These are phyloP conservation scores for Botrytis byssoidea DNA, from an alignment of 2,329 filamentous ascomycete genomes.

Conservation along the genomic window DNA sequence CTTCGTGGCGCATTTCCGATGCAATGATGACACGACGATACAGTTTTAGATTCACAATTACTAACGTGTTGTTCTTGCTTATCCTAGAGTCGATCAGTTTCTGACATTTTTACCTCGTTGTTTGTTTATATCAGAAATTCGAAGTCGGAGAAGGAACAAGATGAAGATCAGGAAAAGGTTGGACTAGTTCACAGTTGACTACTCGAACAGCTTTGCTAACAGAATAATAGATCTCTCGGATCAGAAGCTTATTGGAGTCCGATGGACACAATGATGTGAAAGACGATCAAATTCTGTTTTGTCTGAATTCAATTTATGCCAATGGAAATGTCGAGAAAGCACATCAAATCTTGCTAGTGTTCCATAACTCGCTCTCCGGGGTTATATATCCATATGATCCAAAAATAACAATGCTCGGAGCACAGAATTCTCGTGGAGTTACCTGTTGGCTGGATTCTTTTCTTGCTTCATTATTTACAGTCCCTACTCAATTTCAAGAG, in stretches of 20 bases:
- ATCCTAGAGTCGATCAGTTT: slow-evolving; percentile 50
- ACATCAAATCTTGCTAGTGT: slow-evolving; percentile 71
- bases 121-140: slow-evolving; percentile 62
- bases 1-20: slow-evolving; percentile 25
- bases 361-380: slow-evolving; percentile 79
- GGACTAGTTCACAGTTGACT: not conserved
- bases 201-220: slow-evolving; percentile 19
- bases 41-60: slow-evolving; percentile 26
- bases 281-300: slow-evolving; percentile 62
- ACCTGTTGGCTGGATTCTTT: slow-evolving; percentile 95
- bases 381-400: slow-evolving; percentile 74
- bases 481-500: slow-evolving; percentile 83
- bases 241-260: slow-evolving; percentile 51
- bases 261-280: slow-evolving; percentile 55
- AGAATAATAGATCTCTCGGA: slow-evolving; percentile 47
- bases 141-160: slow-evolving; percentile 39
- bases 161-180: slow-evolving; percentile 51
- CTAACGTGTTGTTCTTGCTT: slow-evolving; percentile 32
- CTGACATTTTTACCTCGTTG: slow-evolving; percentile 60
- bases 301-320: slow-evolving; percentile 60
- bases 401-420: slow-evolving; percentile 71
- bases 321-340: slow-evolving; percentile 71
- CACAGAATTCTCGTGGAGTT: slow-evolving; percentile 79
- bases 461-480: slow-evolving; percentile 91
- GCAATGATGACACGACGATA: slow-evolving; percentile 20